Evolutionary conservation across 345 rosid genomes (phyloP).

Genomic region (Trapa bicornis): DNA sequence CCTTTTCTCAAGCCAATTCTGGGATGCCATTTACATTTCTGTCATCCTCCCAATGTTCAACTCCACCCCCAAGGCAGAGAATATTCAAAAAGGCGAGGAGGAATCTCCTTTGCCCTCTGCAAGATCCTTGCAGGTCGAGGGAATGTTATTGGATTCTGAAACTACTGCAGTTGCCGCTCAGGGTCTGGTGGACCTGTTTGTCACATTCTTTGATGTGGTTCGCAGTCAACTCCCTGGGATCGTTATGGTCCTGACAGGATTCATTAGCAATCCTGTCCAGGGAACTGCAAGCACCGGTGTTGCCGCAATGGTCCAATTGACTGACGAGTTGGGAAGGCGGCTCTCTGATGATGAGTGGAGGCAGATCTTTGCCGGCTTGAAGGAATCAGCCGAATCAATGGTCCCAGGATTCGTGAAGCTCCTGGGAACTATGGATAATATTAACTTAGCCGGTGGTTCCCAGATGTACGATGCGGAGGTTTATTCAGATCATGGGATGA

Average conservation of each 20-base stretch:
- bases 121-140: constrained; percentile 32
- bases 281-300: constrained; percentile 78
- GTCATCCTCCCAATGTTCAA: constrained; percentile 56
- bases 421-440: constrained; percentile 55
- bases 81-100: constrained; percentile 24
- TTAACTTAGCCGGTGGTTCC: constrained; percentile 30
- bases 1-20: constrained; percentile 67
- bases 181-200: constrained; percentile 66
- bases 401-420: constrained; percentile 60
- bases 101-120: constrained; percentile 26
- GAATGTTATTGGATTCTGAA: constrained; percentile 65
- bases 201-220: constrained; percentile 38
- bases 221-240: constrained; percentile 58
- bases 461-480: constrained; percentile 33
- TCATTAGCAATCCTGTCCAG: constrained; percentile 59
- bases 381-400: constrained; percentile 53
- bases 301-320: constrained; percentile 46
- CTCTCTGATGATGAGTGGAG: constrained; percentile 71
- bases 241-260: constrained; percentile 51
- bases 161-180: constrained; percentile 57
- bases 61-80: constrained; percentile 32
- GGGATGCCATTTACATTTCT: constrained; percentile 49
- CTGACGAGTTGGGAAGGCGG: constrained; percentile 44
- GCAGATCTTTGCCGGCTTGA: constrained; percentile 45
- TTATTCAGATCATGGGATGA: constrained; percentile 46